Conservation (phyloP, 495 filamentous ascomycete species). For the Aspergillus nidulans region DNA sequence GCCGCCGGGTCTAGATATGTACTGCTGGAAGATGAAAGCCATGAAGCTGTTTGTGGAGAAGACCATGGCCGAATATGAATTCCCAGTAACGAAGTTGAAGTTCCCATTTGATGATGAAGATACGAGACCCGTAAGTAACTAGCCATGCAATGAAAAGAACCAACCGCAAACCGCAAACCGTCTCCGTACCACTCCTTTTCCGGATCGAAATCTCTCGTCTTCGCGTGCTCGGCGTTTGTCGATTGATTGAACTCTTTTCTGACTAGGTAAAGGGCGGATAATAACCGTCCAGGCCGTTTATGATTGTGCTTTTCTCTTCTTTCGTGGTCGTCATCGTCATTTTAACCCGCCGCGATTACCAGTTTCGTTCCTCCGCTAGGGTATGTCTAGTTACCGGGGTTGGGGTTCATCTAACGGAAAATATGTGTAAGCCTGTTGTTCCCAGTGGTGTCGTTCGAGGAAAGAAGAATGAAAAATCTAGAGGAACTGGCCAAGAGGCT, state of each 20-base stretch:
- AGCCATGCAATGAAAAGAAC: slow-evolving; percentile 12
- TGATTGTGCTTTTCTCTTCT: slow-evolving; percentile 11
- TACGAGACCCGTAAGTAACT: slow-evolving; percentile 13
- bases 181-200: slow-evolving; percentile 11
- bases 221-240: slow-evolving; percentile 5
- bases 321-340: slow-evolving; percentile 16
- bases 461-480: neutral
- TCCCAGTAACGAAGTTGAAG: slow-evolving; percentile 14
- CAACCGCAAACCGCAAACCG: neutral
- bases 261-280: neutral
- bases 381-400: slow-evolving; percentile 20
- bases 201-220: slow-evolving; percentile 7
- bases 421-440: neutral
- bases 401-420: slow-evolving; percentile 26
- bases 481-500: neutral
- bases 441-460: neutral
- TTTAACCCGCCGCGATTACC: slow-evolving; percentile 8
- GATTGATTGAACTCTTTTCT: slow-evolving; percentile 2
- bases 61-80: slow-evolving; percentile 8
- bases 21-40: neutral
- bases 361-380: slow-evolving; percentile 3
- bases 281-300: neutral
- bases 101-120: slow-evolving; percentile 18
- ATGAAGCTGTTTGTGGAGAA: neutral
- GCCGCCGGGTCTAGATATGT: no score